Percentiles rank a stretch among this genome's conserved stretches.
These are phyloP conservation scores for Mangifera indica DNA, from an alignment of 345 rosid genomes.

Conservation along the genomic window DNA sequence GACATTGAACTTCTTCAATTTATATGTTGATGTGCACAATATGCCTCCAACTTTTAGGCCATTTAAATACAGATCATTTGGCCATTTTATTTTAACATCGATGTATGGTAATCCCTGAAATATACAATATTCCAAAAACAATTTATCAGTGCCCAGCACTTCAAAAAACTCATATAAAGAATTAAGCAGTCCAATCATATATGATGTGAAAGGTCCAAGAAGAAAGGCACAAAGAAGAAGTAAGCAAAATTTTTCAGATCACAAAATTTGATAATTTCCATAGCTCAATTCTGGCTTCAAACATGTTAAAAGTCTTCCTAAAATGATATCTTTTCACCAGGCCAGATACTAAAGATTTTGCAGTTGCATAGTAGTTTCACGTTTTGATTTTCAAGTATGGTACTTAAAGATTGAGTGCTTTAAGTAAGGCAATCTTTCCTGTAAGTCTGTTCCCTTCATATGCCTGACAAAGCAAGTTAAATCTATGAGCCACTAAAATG, in stretches of 20 bases:
- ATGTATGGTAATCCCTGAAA: constrained; percentile 78
- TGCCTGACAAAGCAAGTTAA: not conserved
- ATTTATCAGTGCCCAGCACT: not conserved
- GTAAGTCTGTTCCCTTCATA: not conserved
- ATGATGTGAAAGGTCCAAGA: not conserved
- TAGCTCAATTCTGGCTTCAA: not conserved
- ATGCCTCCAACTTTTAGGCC: too few species aligned
- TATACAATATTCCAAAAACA: constrained; percentile 13
- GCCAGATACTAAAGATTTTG: not conserved
- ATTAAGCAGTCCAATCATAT: not conserved
- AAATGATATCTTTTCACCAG: not conserved
- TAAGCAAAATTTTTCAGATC: too few species aligned
- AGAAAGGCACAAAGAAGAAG: not conserved
- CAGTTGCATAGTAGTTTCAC: not conserved
- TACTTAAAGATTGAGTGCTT: not conserved
- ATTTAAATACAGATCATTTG: constrained; percentile 97
- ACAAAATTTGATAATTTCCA: not conserved
- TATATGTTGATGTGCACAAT: too few species aligned
- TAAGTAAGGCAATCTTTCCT: not conserved
- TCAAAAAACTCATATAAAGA: too few species aligned
- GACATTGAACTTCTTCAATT: too few species aligned
- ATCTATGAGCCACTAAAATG: not conserved
- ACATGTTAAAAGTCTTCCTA: not conserved
- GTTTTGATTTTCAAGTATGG: not conserved
- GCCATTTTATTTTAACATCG: constrained; percentile 88